Base-by-base conservation (phyloP, 2,329 filamentous ascomycete species). In the Aphanocladium album region DNA sequence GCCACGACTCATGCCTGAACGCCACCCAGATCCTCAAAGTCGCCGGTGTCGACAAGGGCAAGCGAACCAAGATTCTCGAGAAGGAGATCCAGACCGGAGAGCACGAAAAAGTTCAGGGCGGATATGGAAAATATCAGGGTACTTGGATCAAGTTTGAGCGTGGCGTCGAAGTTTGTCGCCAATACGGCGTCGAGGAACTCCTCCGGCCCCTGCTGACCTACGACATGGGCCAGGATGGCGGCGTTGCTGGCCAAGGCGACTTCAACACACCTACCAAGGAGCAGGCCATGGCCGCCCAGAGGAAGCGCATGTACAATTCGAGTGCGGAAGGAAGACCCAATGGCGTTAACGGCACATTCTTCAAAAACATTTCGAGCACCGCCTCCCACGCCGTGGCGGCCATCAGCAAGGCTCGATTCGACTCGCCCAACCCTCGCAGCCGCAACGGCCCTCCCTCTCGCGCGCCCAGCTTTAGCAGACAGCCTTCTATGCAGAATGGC, bases 1-100 rank as follows among this genome's bases (percentile, higher is more conserved):
- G 95, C 65, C 89, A 90, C 67, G 95, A 99, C 74, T 93, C 91
- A 66, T 98, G 93, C 91, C 82, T 99, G 66, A 99, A 99, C 77
- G 95, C 95, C 57, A 99, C 95, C 0, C 95, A 99, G 74, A 98
- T 99, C 66, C 84, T 99, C 65, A 99, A 99, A 72, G 93, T 98
- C 39, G 95, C 95, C 39, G 93, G 93, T 55, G 92, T 99, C 63
- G 93, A 97, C 72, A 99, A 99, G 77, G 95, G 93, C 62, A 96
- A 96, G 77, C 89, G 95, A 67, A 98, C 95, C 62, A 98, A 98
- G 75, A 96, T 98, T 8, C 82, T 99, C 56, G 95, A 99, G 73
- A 98, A 98, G 76, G 95, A 99, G 75, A 96, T 99, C 62, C 86
- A 96, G 65, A 95, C 90, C 0, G 95, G 95, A 69, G 91, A 96